Percentiles rank a stretch among this genome's conserved stretches.
phyloP scores from a whole-genome alignment of 352 stramenopile genomes.

The Pythium periplocum region DNA sequence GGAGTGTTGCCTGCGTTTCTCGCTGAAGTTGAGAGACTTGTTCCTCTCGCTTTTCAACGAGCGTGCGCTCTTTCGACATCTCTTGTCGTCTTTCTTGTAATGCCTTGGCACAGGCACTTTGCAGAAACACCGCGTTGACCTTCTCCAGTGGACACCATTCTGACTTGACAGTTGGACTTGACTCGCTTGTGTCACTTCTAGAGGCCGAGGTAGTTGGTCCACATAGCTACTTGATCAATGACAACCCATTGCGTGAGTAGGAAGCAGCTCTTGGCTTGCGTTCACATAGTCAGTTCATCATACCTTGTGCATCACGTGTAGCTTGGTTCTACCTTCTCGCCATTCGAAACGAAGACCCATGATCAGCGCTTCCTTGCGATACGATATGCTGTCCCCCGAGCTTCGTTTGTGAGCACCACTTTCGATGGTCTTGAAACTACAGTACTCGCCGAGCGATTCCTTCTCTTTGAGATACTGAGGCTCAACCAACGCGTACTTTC shows the following conservation, averaged over 20 bases:
- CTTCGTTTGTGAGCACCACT: no score
- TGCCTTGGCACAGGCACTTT: slow-evolving; percentile 33
- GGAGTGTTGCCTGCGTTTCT: slow-evolving; percentile 34
- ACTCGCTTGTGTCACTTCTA: no score
- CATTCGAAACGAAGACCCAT: slow-evolving; percentile 63
- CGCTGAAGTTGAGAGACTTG: slow-evolving; percentile 36
- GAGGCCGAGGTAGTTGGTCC: no score
- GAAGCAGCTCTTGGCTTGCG: no score
- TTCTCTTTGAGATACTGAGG: slow-evolving; percentile 32
- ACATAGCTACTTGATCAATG: no score
- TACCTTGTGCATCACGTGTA: slow-evolving; percentile 62
- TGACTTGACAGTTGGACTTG: neutral
- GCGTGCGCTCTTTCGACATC: slow-evolving; percentile 24
- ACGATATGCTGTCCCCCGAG: slow-evolving; percentile 1
- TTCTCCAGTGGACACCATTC: slow-evolving; percentile 37
- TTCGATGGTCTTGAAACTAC: slow-evolving; percentile 44
- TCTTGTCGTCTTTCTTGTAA: slow-evolving; percentile 28
- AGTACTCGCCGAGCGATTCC: slow-evolving; percentile 43
- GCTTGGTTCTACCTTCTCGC: slow-evolving; percentile 54
- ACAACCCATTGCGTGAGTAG: no score
- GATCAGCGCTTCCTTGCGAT: slow-evolving; percentile 36
- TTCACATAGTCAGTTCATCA: no score
- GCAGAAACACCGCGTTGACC: slow-evolving; percentile 44
- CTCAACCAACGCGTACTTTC: slow-evolving; percentile 45
- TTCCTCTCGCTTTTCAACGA: slow-evolving; percentile 27